Evolutionary conservation across 2,329 filamentous ascomycete species (phyloP).

Genomic region (Ceratocystis cubensis): DNA sequence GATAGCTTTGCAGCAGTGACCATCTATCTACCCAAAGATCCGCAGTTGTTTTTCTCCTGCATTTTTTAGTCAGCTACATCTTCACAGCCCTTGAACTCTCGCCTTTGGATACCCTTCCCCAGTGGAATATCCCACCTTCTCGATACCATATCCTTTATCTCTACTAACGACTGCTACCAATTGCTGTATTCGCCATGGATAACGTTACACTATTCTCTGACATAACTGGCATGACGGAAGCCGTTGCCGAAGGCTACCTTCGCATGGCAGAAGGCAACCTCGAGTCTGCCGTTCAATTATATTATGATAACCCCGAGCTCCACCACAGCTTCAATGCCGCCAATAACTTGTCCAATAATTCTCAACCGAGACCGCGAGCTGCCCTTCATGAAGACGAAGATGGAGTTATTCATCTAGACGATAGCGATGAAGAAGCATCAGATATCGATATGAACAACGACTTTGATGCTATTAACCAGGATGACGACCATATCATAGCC

Average conservation of each 20-base stretch:
- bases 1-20: neutral
- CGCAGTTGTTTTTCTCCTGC: neutral
- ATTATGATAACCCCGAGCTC: constrained; percentile 75
- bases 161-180: neutral
- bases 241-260: constrained; percentile 71
- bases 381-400: constrained; percentile 29
- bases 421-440: constrained; percentile 31
- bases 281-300: constrained; percentile 77
- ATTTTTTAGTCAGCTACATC: neutral
- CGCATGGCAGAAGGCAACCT: constrained; percentile 73
- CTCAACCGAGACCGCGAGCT: constrained; percentile 23
- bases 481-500: constrained; percentile 32
- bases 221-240: constrained; percentile 64
- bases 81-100: neutral
- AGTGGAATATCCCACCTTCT: neutral
- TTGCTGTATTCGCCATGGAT: constrained; percentile 39
- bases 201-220: constrained; percentile 64
- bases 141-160: neutral
- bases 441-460: constrained; percentile 24
- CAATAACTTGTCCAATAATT: constrained; percentile 27
- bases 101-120: neutral
- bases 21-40: neutral
- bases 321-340: constrained; percentile 35
- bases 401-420: constrained; percentile 50
- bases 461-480: constrained; percentile 26